A percentile compares a stretch with the other conserved stretches of the same genome.
Evolutionary conservation across 495 filamentous ascomycete species (phyloP).

Genomic region (Penicillium canescens): DNA sequence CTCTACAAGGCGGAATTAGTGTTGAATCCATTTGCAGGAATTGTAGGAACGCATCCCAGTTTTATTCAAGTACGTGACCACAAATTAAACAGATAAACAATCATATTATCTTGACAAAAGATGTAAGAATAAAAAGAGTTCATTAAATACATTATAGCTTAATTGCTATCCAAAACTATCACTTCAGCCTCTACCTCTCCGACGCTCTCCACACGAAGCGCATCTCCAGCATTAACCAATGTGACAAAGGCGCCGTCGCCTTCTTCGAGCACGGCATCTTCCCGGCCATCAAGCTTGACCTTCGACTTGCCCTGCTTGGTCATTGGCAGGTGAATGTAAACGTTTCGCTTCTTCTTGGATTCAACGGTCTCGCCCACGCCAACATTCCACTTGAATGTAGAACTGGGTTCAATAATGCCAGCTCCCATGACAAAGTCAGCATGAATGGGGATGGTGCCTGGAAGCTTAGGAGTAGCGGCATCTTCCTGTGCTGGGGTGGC

Average conservation of each 20-base stretch:
- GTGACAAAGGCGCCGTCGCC: constrained; percentile 75
- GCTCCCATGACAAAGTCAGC: constrained; percentile 79
- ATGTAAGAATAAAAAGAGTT: no score
- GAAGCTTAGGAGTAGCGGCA: constrained; percentile 54
- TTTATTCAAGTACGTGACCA: no score
- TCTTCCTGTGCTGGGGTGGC: constrained; percentile 59
- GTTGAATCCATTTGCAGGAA: no score
- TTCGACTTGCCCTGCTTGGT: constrained; percentile 68
- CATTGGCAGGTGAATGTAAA: constrained; percentile 78
- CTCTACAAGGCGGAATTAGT: no score
- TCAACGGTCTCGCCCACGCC: constrained; percentile 47
- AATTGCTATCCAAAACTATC: constrained; percentile 59
- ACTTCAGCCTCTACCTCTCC: constrained; percentile 69
- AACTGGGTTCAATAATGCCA: constrained; percentile 56
- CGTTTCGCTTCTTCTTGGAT: constrained; percentile 58
- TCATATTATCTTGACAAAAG: no score
- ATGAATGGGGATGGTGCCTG: constrained; percentile 72
- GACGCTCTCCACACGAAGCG: constrained; percentile 59
- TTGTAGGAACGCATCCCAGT: no score
- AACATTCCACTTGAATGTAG: constrained; percentile 60
- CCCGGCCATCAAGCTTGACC: constrained; percentile 60
- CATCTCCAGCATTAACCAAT: constrained; percentile 56
- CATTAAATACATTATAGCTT: not conserved
- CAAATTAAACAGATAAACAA: no score
- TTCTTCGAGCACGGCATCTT: constrained; percentile 63